Evolutionary conservation across 2,329 filamentous ascomycete species (phyloP).

Genomic region (Tolypocladium sp.): DNA sequence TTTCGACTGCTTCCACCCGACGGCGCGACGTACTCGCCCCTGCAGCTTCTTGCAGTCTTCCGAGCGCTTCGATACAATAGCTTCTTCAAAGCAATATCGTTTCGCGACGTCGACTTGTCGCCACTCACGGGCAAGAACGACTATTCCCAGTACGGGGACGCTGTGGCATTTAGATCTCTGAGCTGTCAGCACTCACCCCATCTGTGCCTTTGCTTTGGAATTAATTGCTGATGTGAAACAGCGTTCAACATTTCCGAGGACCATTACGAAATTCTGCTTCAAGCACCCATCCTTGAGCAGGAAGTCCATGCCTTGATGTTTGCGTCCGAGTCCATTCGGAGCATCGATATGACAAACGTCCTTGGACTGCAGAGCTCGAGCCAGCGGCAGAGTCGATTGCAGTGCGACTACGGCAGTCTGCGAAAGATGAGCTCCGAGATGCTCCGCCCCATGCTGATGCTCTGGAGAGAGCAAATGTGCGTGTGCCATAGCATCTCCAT

Average conservation of each 20-base stretch:
- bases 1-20: conserved; percentile 40
- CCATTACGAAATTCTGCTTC: conserved; percentile 37
- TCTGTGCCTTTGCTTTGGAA: background rate
- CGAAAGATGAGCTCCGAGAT: conserved; percentile 27
- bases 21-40: conserved; percentile 31
- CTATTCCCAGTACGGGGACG: conserved; percentile 31
- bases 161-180: conserved; percentile 41
- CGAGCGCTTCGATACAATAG: conserved; percentile 49
- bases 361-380: conserved; percentile 17
- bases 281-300: conserved; percentile 43
- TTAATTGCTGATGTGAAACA: conserved; percentile 7
- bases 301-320: conserved; percentile 48
- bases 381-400: conserved; percentile 11
- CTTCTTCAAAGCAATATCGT: conserved; percentile 50
- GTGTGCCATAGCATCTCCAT: conserved; percentile 42
- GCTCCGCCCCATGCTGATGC: conserved; percentile 38
- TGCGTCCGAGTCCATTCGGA: conserved; percentile 44
- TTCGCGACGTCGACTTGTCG: conserved; percentile 41
- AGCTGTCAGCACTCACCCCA: conserved; percentile 18
- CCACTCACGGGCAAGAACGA: conserved; percentile 30
- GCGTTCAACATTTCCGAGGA: conserved; percentile 38
- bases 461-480: conserved; percentile 36
- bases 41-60: conserved; percentile 48
- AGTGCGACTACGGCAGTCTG: conserved; percentile 11
- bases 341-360: conserved; percentile 42